A percentile compares a stretch with the other conserved stretches of the same genome.
Conservation (phyloP, 129 eudicot species). For the Heracleum sosnowskyi region DNA sequence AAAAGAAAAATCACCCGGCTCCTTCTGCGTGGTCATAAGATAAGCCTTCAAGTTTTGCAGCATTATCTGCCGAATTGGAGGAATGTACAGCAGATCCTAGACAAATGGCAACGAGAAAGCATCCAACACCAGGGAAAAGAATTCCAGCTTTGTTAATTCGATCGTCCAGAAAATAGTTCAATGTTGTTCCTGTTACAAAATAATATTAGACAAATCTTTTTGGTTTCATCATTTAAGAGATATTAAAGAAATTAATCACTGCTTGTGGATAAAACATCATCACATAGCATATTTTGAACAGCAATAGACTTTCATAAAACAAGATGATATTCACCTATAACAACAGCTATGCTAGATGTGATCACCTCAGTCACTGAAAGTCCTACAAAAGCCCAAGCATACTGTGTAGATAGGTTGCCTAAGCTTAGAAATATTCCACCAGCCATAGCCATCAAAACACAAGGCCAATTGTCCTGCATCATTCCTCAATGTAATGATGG, state of each 20-base stretch:
- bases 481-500: background rate
- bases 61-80: slow-evolving; percentile 71
- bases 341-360: slow-evolving; percentile 69
- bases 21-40: slow-evolving; percentile 17
- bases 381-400: slow-evolving; percentile 94
- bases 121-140: slow-evolving; percentile 81
- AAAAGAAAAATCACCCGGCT: slow-evolving; percentile 25
- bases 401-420: slow-evolving; percentile 75
- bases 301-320: background rate
- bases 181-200: slow-evolving; percentile 47
- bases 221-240: background rate
- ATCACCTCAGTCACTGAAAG: slow-evolving; percentile 76
- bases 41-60: slow-evolving; percentile 37
- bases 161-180: slow-evolving; percentile 77
- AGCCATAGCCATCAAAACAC: slow-evolving; percentile 73
- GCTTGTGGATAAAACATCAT: background rate
- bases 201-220: background rate
- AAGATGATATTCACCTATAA: slow-evolving; percentile 41
- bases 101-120: slow-evolving; percentile 70
- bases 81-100: slow-evolving; percentile 64
- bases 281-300: background rate
- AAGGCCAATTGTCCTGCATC: slow-evolving; percentile 80
- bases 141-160: slow-evolving; percentile 71
- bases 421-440: slow-evolving; percentile 79
- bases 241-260: background rate